These are phyloP conservation scores for Vicia faba DNA, from an alignment of 306 rosid species.

Conservation along the genomic window DNA sequence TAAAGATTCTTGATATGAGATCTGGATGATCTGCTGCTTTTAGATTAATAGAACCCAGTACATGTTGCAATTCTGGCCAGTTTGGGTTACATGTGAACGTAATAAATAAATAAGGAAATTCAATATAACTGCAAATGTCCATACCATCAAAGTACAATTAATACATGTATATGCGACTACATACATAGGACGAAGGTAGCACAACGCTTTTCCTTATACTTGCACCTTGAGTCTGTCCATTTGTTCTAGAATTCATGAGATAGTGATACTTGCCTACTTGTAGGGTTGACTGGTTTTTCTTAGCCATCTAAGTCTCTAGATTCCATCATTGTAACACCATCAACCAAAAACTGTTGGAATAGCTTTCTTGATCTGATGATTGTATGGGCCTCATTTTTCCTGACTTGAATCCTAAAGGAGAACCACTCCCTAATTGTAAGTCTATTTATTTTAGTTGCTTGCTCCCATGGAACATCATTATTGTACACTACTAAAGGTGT, in stretches of 20 bases:
- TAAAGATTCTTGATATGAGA: too few species aligned
- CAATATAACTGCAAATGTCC: too few species aligned
- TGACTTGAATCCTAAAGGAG: accelerated
- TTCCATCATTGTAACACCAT: not conserved
- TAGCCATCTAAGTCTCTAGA: not conserved
- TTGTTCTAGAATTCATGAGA: not conserved
- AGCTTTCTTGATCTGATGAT: not conserved
- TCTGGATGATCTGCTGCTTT: too few species aligned
- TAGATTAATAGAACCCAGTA: too few species aligned
- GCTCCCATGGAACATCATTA: not conserved
- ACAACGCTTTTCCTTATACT: not conserved
- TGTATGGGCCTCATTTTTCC: not conserved
- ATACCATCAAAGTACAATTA: too few species aligned
- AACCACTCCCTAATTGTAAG: not conserved
- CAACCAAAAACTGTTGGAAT: not conserved
- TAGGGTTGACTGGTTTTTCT: not conserved
- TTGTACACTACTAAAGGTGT: too few species aligned
- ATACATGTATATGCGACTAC: too few species aligned
- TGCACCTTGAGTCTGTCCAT: too few species aligned
- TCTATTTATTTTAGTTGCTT: accelerated
- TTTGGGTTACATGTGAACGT: too few species aligned
- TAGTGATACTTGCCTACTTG: not conserved
- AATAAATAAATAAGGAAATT: too few species aligned
- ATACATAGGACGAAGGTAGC: too few species aligned
- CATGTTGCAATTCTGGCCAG: too few species aligned